Conservation (phyloP, 345 rosid genomes). For the Sonneratia caseolaris region DNA sequence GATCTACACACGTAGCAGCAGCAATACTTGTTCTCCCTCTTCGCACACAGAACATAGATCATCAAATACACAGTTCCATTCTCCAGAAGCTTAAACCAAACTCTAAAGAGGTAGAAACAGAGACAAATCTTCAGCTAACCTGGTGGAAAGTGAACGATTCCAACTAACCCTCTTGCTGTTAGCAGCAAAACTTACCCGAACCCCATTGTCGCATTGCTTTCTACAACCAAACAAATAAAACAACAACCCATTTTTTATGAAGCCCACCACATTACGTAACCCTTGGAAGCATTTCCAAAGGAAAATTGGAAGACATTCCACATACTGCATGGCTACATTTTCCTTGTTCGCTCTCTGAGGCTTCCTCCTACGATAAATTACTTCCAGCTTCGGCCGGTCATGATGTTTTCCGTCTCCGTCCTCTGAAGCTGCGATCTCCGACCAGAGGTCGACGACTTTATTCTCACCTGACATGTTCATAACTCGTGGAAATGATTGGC, state of each 20-base stretch:
- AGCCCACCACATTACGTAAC: background rate
- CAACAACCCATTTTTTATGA: background rate
- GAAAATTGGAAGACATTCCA: background rate
- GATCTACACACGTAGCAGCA: constrained; percentile 40
- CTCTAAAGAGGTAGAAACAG: background rate
- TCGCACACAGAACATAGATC: constrained; percentile 17
- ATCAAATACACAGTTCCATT: background rate
- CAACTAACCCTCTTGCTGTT: constrained; percentile 64
- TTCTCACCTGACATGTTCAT: constrained; percentile 5
- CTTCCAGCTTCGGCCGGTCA: constrained; percentile 17
- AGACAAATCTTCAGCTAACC: constrained; percentile 23
- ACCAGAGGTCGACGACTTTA: constrained; percentile 46
- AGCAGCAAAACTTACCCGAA: constrained; percentile 43
- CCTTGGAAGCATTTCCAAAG: background rate
- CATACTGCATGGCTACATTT: constrained; percentile 19
- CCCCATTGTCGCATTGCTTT: constrained; percentile 15
- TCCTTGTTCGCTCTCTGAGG: constrained; percentile 19
- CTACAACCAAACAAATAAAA: constrained; percentile 11
- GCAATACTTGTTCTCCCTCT: constrained; percentile 92
- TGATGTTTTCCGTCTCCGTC: constrained; percentile 15
- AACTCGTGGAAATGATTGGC: background rate
- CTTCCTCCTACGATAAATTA: constrained; percentile 42
- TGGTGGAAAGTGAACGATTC: constrained; percentile 87
- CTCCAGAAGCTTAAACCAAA: background rate
- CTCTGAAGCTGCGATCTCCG: constrained; percentile 32